phyloP scores from a whole-genome alignment of 148 eudicot species.

The Rhododendron mucronatum region DNA sequence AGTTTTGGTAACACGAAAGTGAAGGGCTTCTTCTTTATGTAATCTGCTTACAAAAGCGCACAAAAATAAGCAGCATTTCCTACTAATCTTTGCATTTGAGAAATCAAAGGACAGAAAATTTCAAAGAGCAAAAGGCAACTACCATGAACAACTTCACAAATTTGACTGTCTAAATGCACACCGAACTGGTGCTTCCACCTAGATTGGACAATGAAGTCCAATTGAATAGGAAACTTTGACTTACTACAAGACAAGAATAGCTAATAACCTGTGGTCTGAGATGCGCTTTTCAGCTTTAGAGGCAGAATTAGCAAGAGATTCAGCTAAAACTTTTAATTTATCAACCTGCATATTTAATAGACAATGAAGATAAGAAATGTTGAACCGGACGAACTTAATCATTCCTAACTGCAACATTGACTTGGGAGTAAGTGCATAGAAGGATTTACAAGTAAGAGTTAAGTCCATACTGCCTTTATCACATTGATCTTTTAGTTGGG shows the following conservation, averaged over 20 bases:
- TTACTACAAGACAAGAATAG: neutral
- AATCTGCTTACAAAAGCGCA: constrained; percentile 22
- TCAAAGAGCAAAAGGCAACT: neutral
- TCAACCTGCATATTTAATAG: constrained; percentile 53
- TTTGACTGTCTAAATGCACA: neutral
- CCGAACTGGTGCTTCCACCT: neutral
- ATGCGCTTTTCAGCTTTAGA: constrained; percentile 81
- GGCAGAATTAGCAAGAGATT: constrained; percentile 79
- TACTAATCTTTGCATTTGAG: neutral
- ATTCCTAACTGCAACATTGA: neutral
- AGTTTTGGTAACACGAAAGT: constrained; percentile 33
- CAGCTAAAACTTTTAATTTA: constrained; percentile 36
- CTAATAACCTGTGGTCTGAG: constrained; percentile 67
- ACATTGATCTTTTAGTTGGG: neutral
- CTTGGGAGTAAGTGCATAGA: neutral
- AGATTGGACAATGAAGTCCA: neutral
- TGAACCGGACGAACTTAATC: neutral
- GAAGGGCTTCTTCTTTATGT: constrained; percentile 41
- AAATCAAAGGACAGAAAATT: neutral
- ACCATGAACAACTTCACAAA: neutral
- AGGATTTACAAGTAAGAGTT: neutral
- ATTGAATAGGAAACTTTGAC: neutral
- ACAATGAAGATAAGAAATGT: neutral
- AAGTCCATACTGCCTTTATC: neutral
- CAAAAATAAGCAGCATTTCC: constrained; percentile 3